Percentiles rank a stretch among this genome's conserved stretches.
These are phyloP conservation scores for Albizia julibrissin DNA, from an alignment of 306 rosid species.

Conservation along the genomic window DNA sequence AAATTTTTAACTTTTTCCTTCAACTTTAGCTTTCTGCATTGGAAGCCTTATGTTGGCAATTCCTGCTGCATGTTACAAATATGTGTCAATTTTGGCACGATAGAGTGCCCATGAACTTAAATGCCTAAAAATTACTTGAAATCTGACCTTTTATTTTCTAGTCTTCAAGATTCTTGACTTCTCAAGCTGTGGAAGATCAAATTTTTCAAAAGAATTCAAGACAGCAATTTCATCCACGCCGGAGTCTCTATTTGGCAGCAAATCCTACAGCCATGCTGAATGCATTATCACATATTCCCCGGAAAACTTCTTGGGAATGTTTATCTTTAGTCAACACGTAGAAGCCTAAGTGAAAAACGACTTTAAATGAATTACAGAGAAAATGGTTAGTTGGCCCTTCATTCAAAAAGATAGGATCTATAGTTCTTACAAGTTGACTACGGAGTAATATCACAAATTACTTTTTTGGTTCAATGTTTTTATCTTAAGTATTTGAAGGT, in stretches of 20 bases:
- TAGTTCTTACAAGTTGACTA: not conserved
- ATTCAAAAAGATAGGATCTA: not conserved
- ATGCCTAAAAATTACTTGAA: not conserved
- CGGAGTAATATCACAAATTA: slow-evolving; percentile 21
- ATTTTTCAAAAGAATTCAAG: slow-evolving; percentile 57
- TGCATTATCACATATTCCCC: not conserved
- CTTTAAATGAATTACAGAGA: slow-evolving; percentile 12
- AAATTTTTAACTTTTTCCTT: not conserved
- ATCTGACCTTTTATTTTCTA: slow-evolving; percentile 54
- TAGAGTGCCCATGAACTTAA: not conserved
- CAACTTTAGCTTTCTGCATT: slow-evolving; percentile 10
- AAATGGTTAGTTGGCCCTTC: slow-evolving; percentile 14
- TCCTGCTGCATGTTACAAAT: slow-evolving; percentile 33
- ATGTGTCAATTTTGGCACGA: slow-evolving; percentile 5
- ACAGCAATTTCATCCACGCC: slow-evolving; percentile 32
- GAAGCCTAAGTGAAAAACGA: slow-evolving; percentile 20
- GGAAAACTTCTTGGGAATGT: not conserved
- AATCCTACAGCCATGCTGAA: slow-evolving; percentile 47
- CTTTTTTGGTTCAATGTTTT: not conserved
- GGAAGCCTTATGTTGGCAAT: slow-evolving; percentile 30
- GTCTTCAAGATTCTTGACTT: slow-evolving; percentile 54
- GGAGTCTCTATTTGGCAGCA: slow-evolving; percentile 38
- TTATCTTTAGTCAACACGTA: slow-evolving; percentile 6
- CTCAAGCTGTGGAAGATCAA: slow-evolving; percentile 34
- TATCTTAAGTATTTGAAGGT: slow-evolving; percentile 13